Evolutionary conservation across 176 grass and related monocot genomes (phyloP).

Genomic region (Stipa capillata): DNA sequence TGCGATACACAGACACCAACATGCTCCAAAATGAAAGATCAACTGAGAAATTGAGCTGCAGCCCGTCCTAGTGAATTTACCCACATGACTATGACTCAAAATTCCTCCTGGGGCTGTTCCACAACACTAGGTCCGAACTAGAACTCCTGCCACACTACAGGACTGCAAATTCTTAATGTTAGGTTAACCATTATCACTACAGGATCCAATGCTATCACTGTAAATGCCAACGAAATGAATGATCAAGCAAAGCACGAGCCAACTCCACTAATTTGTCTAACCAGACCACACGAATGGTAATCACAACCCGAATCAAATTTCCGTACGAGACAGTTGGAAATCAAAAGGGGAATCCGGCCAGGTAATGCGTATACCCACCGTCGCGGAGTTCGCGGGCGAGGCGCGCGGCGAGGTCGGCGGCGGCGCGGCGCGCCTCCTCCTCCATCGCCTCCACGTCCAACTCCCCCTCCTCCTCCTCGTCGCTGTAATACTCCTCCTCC

Average conservation of each 20-base stretch:
- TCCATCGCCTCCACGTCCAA: constrained; percentile 71
- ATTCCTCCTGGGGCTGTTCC: not conserved
- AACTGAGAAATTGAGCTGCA: too few relatives aligned
- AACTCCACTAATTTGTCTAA: not conserved
- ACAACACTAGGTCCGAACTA: not conserved
- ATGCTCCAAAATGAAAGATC: too few relatives aligned
- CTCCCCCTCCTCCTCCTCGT: constrained; percentile 14
- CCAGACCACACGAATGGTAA: not conserved
- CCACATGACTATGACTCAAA: too few relatives aligned
- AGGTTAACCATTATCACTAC: not conserved
- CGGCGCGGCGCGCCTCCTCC: constrained; percentile 65
- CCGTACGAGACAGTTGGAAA: not conserved
- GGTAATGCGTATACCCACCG: too few relatives aligned
- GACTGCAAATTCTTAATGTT: not conserved
- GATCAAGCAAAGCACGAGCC: not conserved
- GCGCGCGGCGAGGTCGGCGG: constrained; percentile 40
- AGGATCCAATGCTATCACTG: not conserved
- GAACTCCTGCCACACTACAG: not conserved
- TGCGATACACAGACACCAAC: too few relatives aligned
- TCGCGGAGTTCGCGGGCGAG: constrained; percentile 44
- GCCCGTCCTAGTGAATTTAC: too few relatives aligned
- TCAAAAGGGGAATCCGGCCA: not conserved
- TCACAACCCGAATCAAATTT: not conserved
- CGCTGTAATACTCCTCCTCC: not conserved
- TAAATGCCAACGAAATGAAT: not conserved